A percentile compares a stretch with the other conserved stretches of the same genome.
These are phyloP conservation scores for Botrytis sinoallii DNA, from an alignment of 2,329 filamentous ascomycete genomes.

Conservation along the genomic window DNA sequence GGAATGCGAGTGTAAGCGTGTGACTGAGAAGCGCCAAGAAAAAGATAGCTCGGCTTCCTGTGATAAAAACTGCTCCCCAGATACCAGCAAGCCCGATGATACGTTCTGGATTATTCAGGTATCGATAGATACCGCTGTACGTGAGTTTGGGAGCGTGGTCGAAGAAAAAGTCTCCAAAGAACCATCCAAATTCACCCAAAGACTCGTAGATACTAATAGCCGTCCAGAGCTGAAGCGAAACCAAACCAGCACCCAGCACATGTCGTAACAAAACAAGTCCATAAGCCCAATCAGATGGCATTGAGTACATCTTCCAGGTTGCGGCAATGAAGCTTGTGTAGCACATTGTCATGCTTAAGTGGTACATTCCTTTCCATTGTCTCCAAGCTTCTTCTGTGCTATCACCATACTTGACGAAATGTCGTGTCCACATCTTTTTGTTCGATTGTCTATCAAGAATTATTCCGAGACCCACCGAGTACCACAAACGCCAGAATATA, in stretches of 20 bases:
- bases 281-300: conserved; percentile 83
- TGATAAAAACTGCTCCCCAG: conserved; percentile 92
- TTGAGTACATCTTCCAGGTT: conserved; percentile 92
- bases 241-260: conserved; percentile 74
- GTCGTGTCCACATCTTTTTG: conserved; percentile 90
- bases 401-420: conserved; percentile 96
- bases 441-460: conserved; percentile 83
- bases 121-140: conserved; percentile 96
- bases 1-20: conserved; percentile 78
- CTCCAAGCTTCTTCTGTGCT: conserved; percentile 88
- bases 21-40: conserved; percentile 83
- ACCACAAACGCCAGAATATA: conserved; percentile 83
- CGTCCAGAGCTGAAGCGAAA: conserved; percentile 90
- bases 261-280: conserved; percentile 85
- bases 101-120: conserved; percentile 94
- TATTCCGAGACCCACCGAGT: conserved; percentile 80
- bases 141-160: conserved; percentile 84
- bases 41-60: conserved; percentile 83
- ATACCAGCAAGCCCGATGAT: conserved; percentile 91
- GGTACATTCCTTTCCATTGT: conserved; percentile 96
- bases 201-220: conserved; percentile 91
- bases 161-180: conserved; percentile 98
- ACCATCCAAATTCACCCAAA: conserved; percentile 97
- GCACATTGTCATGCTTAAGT: conserved; percentile 87
- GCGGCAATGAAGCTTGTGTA: conserved; percentile 86